Evolutionary conservation across 1,284 basidiomycete species (phyloP).

Genomic region (Ceratobasidium sp.): DNA sequence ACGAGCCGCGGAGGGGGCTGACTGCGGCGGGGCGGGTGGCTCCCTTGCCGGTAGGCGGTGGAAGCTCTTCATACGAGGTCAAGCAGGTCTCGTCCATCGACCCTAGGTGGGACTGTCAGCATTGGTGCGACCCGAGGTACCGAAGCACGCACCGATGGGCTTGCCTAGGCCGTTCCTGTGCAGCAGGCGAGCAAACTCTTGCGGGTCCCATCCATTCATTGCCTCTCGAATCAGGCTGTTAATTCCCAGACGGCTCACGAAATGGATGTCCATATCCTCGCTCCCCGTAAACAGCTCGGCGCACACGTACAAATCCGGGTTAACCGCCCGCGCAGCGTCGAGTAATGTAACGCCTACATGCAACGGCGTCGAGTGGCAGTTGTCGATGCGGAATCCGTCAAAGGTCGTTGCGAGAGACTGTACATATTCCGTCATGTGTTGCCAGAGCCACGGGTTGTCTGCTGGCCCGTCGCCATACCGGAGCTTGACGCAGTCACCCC

Average conservation of each 20-base stretch:
- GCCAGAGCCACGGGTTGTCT: slow-evolving; percentile 95
- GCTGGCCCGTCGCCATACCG: slow-evolving; percentile 81
- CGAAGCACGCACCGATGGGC: slow-evolving; percentile 70
- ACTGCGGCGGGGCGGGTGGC: slow-evolving; percentile 74
- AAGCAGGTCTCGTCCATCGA: slow-evolving; percentile 91
- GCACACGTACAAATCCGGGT: slow-evolving; percentile 92
- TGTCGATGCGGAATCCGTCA: slow-evolving; percentile 96
- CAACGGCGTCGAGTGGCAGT: slow-evolving; percentile 96
- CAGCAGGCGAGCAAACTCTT: slow-evolving; percentile 83
- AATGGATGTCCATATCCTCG: slow-evolving; percentile 89
- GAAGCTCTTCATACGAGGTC: slow-evolving; percentile 74
- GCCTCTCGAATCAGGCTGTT: slow-evolving; percentile 92
- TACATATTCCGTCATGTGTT: slow-evolving; percentile 90
- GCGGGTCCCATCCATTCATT: slow-evolving; percentile 86
- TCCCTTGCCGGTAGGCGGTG: slow-evolving; percentile 75
- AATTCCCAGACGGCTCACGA: slow-evolving; percentile 88
- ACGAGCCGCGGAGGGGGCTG: slow-evolving; percentile 79
- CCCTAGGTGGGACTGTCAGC: slow-evolving; percentile 56
- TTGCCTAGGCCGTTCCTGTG: slow-evolving; percentile 90
- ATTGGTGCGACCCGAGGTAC: slow-evolving; percentile 1
- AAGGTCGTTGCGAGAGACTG: slow-evolving; percentile 79
- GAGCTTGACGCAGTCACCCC: slow-evolving; percentile 98
- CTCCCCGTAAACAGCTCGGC: slow-evolving; percentile 97
- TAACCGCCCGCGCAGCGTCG: slow-evolving; percentile 86
- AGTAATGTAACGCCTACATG: slow-evolving; percentile 92